Base-by-base conservation (phyloP, 2,329 filamentous ascomycete genomes). In the Emergomyces africanus region DNA sequence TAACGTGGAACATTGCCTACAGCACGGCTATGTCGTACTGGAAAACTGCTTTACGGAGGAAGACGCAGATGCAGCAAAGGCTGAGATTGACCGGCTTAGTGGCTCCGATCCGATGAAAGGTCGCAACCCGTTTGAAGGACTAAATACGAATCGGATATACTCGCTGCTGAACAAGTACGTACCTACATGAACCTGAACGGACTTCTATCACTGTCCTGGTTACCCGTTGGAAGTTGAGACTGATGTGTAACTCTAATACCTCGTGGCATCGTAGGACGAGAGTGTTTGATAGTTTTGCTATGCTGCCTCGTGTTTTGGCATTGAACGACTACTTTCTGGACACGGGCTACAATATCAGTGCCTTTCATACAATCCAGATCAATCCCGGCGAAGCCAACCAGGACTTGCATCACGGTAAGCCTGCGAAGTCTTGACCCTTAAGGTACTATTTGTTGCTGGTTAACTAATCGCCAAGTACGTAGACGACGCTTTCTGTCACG, bases 261-360 rank as follows among this genome's bases (percentile, higher is more conserved):
- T 46, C 20, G 20, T 14, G 44, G n/a, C 3, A 14, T 28, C 10
- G 20, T n/a, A 64, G 63, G 62, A 70, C 70, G 10, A 65, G 71
- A 18, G 66, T 65, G 3, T 75, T 75, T 63, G 70, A 74, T 63
- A 71, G 70, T 60, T 75, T 74, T 59, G 64, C 63, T 35, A 60
- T 71, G 0, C 65, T 74, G 5, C 68, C 68, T 9, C 64, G 67
- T 23, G 69, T 75, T 4, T 64, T 75, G 23, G 69, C 72, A 0
- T 66, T 76, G 49, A 75, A 75, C 58, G 69, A 74, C 33, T 69
- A 70, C 60, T 75, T 75, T 59, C 65, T 77, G n/a, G 72, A 72
- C 54, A 64, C 67, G 18, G 72, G 71, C 0, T 75, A 70, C 53
- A 64, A 71, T 23, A 56, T 75, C 20, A 70, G 66, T 46, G 66